Evolutionary conservation across 2,329 filamentous ascomycete species (phyloP).

Genomic region (Alternaria sp.): DNA sequence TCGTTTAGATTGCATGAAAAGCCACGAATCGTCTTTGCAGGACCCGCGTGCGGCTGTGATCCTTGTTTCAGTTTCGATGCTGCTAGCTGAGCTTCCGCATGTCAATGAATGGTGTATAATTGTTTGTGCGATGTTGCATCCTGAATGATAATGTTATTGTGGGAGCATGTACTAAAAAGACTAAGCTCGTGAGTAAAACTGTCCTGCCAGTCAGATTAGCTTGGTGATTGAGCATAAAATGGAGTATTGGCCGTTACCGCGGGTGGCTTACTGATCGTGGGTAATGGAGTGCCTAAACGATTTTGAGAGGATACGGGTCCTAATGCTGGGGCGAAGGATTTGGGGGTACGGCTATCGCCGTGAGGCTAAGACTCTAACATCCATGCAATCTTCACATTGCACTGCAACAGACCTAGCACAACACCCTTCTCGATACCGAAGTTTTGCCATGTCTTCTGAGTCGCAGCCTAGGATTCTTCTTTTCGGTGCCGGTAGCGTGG

Average conservation of each 20-base stretch:
- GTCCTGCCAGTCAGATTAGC: neutral
- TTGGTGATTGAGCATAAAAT: neutral
- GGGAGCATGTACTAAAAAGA: neutral
- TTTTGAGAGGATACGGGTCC: neutral
- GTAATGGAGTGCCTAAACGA: neutral
- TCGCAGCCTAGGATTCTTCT: constrained; percentile 42
- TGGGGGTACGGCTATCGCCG: neutral
- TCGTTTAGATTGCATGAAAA: constrained; percentile 7
- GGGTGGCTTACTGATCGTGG: constrained; percentile 7
- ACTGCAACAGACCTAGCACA: neutral
- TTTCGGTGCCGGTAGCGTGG: constrained; percentile 57
- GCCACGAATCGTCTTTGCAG: neutral
- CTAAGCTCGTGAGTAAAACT: neutral
- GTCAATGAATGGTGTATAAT: neutral
- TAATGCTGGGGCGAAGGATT: neutral
- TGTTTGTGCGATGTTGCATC: neutral
- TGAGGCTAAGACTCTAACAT: neutral
- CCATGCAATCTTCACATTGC: neutral
- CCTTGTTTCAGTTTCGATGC: neutral
- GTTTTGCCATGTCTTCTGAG: constrained; percentile 6
- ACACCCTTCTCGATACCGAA: neutral
- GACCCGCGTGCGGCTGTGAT: constrained; percentile 9
- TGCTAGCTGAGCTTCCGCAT: neutral
- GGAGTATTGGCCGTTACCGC: neutral
- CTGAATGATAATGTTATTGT: neutral